Base-by-base conservation (phyloP, 352 stramenopile genomes). In the Globisporangium barbulae region DNA sequence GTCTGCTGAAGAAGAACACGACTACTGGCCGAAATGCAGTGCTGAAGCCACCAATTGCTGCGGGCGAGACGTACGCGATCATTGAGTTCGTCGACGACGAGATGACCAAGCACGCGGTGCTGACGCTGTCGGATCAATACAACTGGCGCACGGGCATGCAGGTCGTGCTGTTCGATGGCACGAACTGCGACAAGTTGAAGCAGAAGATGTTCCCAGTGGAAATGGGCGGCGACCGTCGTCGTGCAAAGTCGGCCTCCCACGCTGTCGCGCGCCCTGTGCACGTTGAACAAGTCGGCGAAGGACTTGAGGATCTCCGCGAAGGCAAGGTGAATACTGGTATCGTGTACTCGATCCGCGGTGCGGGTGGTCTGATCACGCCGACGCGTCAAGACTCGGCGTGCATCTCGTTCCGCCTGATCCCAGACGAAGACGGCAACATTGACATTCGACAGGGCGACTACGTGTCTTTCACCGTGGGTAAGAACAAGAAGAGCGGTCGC, bases 171-270 rank as follows among this genome's bases (percentile, higher is more conserved):
- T 95, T 95, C 75, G 86, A 95, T 59, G 86, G 86, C 68, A 95
- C 86, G 54, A 95, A 91, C 71, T 90, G 76, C 62, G 86, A 95
- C 59, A 93, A 92, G 63, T 76, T 95, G 52, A 95, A 95, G 72
- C 84, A 95, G 61, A 92, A 92, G 68, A 95, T 95, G 86, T 95
- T 95, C 57, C 86, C 86, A 0, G 83, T 95, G 35, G 86, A 94
- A 55, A 68, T 87, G 37, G 78, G 72, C 4, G 73, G 70, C n/a
- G 81, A 91, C 19, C 85, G 86, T 48, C 82, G 84, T 69, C 86
- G 86, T 33, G 86, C 84, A 45, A 91, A 93, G 69, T 95, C 86
- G 52, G 81, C 86, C 1, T 90, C 84, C 19, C 63, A 68, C 55
- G 84, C 83, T 2, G 61, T 93, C 6, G 82, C 76, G 5, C 85